Base-by-base conservation (phyloP, 2,329 filamentous ascomycete species). In the Pseudogymnoascus sp. region DNA sequence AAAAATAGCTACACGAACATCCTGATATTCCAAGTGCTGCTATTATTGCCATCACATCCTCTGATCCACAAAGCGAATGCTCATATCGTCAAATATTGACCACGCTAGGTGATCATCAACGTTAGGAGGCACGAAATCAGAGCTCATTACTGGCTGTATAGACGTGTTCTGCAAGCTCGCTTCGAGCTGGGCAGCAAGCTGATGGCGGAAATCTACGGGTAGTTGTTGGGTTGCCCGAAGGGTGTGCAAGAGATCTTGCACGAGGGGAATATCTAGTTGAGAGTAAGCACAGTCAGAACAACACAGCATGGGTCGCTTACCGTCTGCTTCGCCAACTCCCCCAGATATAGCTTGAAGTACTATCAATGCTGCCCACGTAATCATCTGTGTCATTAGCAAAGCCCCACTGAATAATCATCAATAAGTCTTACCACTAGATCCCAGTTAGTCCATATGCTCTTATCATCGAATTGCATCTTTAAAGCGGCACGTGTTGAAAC, bases 311-410 rank as follows among this genome's bases (percentile, higher is more conserved):
- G 27, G 8, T 13, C 3, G 52, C 67, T 67, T 65, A 75, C 74
- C 74, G 27, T 75, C 73, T 2, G 69, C 64, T 60, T 78, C 74
- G 0, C 74, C 74, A 8, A 74, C 72, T 0, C 75, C 75, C 1
- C 73, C 74, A 62, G 77, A 74, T 2, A 76, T 69, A 2, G 72
- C 76, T 63, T 77, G 75, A 1, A 78, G 65, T 1, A 78, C 74
- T n/a, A 78, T 74, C 7, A 78, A 66, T 1, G 76, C 75, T 5
- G 76, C 76, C 76, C 75, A 77, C 0, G 76, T 77, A 59, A 78
- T 78, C 65, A 78, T 75, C 18, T 68, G 21, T 5, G n/a, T 36
- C 8, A 13, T 37, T 12, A 31, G 42, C 39, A 13, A 31, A 45
- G 5, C 12, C 45, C 33, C 6, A 31, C 42, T 4, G 4, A 48